Base-by-base conservation (phyloP, 768 basidiomycete species). In the Amanita subjunquillea region DNA sequence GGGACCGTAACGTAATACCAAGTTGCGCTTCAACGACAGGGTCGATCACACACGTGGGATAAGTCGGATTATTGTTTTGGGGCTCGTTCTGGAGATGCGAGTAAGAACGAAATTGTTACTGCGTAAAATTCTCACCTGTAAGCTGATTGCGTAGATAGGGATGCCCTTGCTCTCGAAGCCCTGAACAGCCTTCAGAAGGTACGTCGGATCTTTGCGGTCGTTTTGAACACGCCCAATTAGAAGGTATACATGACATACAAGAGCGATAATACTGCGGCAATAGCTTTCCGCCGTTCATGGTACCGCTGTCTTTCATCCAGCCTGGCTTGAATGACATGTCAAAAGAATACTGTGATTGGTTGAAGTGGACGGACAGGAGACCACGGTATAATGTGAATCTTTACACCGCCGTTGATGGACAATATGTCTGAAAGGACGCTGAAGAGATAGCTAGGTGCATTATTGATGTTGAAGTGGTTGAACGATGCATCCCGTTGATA, bases 281-380 rank as follows among this genome's bases (percentile, higher is more conserved):
- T 48, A 88, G 62, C 8, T 73, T 76, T 30, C 85, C 85, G 1
- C 86, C 86, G 27, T 79, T 71, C 82, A 87, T 86, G 0, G 77
- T 76, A 3, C 73, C 74, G 52, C 74, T 79, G 45, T 67, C 70
- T 65, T 89, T 89, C 85, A 87, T 87, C 87, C 87, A 90, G 4
- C 69, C 83, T 9, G 87, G 87, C 85, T 87, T 53, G 37, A 54
- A 68, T 42, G 22, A 25, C 13, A 42, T 25, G 5, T 32, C 43
- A 36, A 22, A 25, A 6, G 25, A 25, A 22, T 3, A 17, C 20
- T 15, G 17, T 13, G 6, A 7, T 25, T 5, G 27, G 3, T 15
- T 13, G 13, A 47, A 29, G 15, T 7, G 6, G 29, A 67, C 77
- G 56, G 60, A 86, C 86, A 2, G 85, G 84, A 29, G 85, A 86